Evolutionary conservation across 2,329 filamentous ascomycete genomes (phyloP).

Genomic region (Leptographium wingfieldii): DNA sequence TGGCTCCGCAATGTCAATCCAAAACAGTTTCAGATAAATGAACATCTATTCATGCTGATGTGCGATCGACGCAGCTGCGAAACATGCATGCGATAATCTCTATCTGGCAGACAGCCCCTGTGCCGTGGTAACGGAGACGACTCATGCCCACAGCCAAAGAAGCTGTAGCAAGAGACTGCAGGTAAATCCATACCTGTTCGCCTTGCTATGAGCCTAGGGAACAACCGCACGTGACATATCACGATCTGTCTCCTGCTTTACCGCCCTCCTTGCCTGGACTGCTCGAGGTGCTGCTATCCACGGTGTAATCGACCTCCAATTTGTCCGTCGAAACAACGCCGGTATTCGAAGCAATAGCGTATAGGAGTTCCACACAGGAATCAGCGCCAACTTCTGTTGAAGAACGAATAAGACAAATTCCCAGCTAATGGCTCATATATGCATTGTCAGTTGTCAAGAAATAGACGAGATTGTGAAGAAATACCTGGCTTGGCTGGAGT

Average conservation of each 20-base stretch:
- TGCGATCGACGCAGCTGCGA: background rate
- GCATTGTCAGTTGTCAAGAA: background rate
- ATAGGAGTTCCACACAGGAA: background rate
- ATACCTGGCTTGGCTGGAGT: background rate
- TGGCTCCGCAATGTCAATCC: background rate
- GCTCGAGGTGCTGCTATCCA: background rate
- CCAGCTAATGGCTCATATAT: too few relatives aligned
- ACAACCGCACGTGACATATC: background rate
- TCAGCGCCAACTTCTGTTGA: too few relatives aligned
- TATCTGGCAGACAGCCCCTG: background rate
- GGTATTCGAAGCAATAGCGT: background rate
- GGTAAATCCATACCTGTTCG: too few relatives aligned
- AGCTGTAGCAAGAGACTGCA: background rate
- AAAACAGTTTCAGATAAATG: background rate
- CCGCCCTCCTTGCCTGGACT: background rate
- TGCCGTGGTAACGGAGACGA: background rate
- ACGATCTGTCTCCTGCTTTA: background rate
- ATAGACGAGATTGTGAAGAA: background rate
- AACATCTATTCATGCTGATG: background rate
- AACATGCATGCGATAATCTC: background rate
- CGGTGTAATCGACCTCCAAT: background rate
- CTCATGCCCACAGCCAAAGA: background rate
- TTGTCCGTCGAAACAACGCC: background rate
- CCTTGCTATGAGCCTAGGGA: background rate
- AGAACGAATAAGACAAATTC: background rate